Conservation (phyloP, 352 stramenopile genomes). For the Thraustochytrium sp. region DNA sequence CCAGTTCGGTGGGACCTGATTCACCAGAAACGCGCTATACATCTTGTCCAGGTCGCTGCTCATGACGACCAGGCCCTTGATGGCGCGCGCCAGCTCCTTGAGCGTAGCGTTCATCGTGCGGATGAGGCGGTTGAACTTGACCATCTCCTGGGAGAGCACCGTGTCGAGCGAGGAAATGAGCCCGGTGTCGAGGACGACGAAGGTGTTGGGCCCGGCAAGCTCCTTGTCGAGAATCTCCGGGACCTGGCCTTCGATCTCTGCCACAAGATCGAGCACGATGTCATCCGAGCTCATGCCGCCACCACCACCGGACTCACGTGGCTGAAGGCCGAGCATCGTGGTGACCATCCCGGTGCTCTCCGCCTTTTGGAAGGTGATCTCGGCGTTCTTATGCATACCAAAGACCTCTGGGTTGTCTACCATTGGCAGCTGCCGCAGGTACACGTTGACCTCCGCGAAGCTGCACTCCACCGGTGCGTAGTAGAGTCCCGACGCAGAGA, state of each 20-base stretch:
- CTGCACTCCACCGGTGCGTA: slow-evolving; percentile 60
- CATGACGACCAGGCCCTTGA: slow-evolving; percentile 81
- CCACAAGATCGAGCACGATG: slow-evolving; percentile 58
- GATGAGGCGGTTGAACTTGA: slow-evolving; percentile 86
- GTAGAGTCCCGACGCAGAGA: slow-evolving; percentile 77
- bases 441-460: slow-evolving; percentile 61
- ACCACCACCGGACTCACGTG: slow-evolving; percentile 61
- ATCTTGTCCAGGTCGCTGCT: slow-evolving; percentile 89
- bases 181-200: slow-evolving; percentile 76
- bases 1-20: slow-evolving; percentile 79
- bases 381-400: slow-evolving; percentile 92
- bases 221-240: slow-evolving; percentile 71
- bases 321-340: slow-evolving; percentile 79
- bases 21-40: slow-evolving; percentile 86
- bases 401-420: slow-evolving; percentile 87
- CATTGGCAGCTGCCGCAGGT: slow-evolving; percentile 69
- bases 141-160: slow-evolving; percentile 82
- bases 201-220: slow-evolving; percentile 77
- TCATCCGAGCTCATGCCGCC: slow-evolving; percentile 48
- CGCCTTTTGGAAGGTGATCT: slow-evolving; percentile 83
- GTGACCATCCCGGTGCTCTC: slow-evolving; percentile 77
- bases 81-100: slow-evolving; percentile 63
- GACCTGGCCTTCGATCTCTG: slow-evolving; percentile 57
- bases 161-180: slow-evolving; percentile 87
- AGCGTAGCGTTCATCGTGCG: slow-evolving; percentile 71